Evolutionary conservation across 129 eudicot species (phyloP).

Genomic region (Oenanthe sinensis): DNA sequence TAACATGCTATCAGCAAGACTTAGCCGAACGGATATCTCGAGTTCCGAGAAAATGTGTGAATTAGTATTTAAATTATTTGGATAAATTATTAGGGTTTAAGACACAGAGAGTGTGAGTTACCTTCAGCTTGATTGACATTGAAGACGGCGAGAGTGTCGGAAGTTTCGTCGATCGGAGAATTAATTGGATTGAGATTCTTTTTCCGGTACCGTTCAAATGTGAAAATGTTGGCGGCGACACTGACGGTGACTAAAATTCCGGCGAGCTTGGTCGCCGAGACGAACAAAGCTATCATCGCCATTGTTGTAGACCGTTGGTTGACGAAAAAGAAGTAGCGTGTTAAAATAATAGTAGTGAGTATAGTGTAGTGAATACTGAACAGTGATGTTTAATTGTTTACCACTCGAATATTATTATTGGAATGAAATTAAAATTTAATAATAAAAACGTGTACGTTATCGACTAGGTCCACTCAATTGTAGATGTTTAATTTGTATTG

Average conservation of each 20-base stretch:
- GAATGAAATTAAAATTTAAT: neutral
- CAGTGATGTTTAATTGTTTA: too few species aligned
- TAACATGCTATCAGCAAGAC: neutral
- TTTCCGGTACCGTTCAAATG: conserved; percentile 61
- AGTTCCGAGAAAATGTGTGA: neutral
- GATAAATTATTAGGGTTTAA: neutral
- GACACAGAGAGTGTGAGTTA: neutral
- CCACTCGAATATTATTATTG: too few species aligned
- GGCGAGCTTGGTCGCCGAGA: conserved; percentile 89
- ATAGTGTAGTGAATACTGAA: too few species aligned
- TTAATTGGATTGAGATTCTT: conserved; percentile 54
- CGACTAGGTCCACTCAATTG: neutral
- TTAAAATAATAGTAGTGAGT: neutral
- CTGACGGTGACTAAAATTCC: conserved; percentile 57
- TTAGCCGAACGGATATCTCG: neutral
- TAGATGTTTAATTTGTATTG: too few species aligned
- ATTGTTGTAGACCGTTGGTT: conserved; percentile 15
- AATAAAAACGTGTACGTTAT: neutral
- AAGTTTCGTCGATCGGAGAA: conserved; percentile 78
- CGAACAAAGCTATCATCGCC: conserved; percentile 43
- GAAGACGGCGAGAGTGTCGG: conserved; percentile 67
- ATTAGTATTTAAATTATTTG: too few species aligned
- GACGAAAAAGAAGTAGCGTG: neutral
- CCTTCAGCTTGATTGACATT: conserved; percentile 41
- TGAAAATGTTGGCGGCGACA: conserved; percentile 77